phyloP scores from a whole-genome alignment of 179 eudicot species.

The Kewa caespitosa region DNA sequence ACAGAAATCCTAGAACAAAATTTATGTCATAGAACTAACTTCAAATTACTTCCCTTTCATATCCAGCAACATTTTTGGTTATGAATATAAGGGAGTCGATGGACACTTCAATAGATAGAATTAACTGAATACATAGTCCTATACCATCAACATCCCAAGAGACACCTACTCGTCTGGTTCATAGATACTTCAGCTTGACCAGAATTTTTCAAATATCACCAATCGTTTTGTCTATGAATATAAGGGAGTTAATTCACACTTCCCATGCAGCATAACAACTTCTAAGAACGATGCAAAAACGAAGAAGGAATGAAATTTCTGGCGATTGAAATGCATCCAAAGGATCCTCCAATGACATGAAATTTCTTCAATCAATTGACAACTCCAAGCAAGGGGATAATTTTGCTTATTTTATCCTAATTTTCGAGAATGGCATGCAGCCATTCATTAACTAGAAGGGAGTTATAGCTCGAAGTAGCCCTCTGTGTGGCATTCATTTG shows the following conservation, averaged over 20 bases:
- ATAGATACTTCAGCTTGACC: not conserved
- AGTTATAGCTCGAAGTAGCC: not conserved
- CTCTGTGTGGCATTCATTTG: no score
- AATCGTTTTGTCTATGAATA: not conserved
- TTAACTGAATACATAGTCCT: no score
- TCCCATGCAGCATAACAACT: not conserved
- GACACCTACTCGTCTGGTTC: not conserved
- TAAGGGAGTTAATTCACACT: not conserved
- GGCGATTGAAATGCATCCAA: not conserved
- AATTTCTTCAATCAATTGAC: not conserved
- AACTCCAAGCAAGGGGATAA: not conserved
- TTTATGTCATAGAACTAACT: not conserved
- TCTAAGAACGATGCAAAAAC: not conserved
- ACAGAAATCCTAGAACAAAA: no score
- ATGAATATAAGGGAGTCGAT: no score
- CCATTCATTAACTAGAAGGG: not conserved
- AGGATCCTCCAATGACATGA: not conserved
- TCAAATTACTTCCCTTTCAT: not conserved
- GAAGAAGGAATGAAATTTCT: not conserved
- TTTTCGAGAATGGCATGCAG: not conserved
- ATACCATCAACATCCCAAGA: not conserved
- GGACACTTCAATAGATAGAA: no score
- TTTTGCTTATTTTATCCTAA: not conserved
- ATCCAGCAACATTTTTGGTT: no score
- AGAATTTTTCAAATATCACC: not conserved